Base-by-base conservation (phyloP, 2,329 filamentous ascomycete species). In the Paecilomyces formosus region DNA sequence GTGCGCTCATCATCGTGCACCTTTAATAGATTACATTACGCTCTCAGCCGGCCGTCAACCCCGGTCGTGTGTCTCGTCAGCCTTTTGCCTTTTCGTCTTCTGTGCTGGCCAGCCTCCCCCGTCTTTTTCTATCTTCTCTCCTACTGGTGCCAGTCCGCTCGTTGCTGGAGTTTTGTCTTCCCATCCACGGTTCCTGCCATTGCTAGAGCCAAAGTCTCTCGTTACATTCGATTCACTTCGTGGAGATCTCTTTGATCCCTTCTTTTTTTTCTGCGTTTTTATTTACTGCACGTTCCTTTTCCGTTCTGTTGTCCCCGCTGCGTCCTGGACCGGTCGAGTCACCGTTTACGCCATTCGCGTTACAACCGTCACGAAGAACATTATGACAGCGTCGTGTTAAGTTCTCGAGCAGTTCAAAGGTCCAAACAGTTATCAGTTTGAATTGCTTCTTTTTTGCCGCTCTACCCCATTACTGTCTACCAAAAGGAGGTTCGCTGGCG, bases 131-230 rank as follows among this genome's bases (percentile, higher is more conserved):
- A 24, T 52, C 50, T 52, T 28, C 50, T 52, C 50, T 52, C 50
- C 15, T 52, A 24, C 50, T 24, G 22, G 50, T 24, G 50, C 26
- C 26, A 28, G 39, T 45, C 50, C 26, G n/a, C 50, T 52, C 50
- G 50, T 52, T 52, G 50, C 50, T 52, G 50, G 30, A 52, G 50
- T 21, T 24, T 26, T 13, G 26, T 15, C 22, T 52, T 55, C 24
- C 1, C 28, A 24, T 55, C 54, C 31, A 55, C 54, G 54, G 54
- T 55, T 55, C 54, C 15, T 30, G 30, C n/a, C 54, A 11, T 39
- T 33, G 31, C 54, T 18, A 39, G 35, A 54, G 53, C 24, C 57
- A 13, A n/a, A 61, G 54, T 55, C 59, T 45, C 39, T 61, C 55
- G 54, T 61, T 58, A 45, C 8, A 45, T 45, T 18, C n/a, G 18